Percentiles rank a stretch among this genome's conserved stretches.
These are phyloP conservation scores for Amanita pseudoporphyria DNA, from an alignment of 768 basidiomycete genomes.

Conservation along the genomic window DNA sequence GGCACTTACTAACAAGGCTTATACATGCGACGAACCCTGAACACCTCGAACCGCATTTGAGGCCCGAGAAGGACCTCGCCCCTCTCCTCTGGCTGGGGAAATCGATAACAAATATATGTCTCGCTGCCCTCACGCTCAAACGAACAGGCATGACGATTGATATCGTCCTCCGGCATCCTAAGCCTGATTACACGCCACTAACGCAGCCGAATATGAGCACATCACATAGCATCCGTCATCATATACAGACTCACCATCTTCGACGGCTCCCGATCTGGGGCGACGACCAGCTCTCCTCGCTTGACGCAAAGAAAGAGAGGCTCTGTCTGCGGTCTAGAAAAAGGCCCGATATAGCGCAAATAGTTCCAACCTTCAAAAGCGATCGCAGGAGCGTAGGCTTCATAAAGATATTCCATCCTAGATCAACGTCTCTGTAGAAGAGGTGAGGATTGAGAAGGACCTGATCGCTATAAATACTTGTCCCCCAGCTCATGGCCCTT, in stretches of 20 bases:
- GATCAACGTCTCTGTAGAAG: neutral
- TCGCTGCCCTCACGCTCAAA: slow-evolving; percentile 2
- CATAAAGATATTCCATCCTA: neutral
- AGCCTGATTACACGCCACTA: neutral
- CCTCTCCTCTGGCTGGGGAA: neutral
- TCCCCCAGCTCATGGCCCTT: too few relatives aligned
- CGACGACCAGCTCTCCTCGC: neutral
- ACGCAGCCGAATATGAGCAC: neutral
- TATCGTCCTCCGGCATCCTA: neutral
- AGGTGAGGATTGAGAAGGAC: neutral
- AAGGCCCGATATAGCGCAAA: slow-evolving; percentile 1
- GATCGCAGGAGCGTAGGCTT: neutral
- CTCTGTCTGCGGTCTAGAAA: neutral
- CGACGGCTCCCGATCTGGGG: neutral
- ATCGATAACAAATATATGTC: neutral
- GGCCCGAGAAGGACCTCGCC: neutral
- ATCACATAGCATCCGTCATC: neutral
- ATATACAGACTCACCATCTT: slow-evolving; percentile 1
- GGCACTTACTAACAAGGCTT: slow-evolving; percentile 4
- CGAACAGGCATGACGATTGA: slow-evolving; percentile 1
- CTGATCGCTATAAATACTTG: neutral
- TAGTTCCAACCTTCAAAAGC: slow-evolving; percentile 7
- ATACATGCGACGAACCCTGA: slow-evolving; percentile 1
- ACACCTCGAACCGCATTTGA: slow-evolving; percentile 2
- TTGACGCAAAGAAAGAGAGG: neutral